Evolutionary conservation across 371 early-diverging fungal genomes (phyloP), one percentile per base, ranked within the genome.

Genomic region (Fennellomyces sp.): DNA sequence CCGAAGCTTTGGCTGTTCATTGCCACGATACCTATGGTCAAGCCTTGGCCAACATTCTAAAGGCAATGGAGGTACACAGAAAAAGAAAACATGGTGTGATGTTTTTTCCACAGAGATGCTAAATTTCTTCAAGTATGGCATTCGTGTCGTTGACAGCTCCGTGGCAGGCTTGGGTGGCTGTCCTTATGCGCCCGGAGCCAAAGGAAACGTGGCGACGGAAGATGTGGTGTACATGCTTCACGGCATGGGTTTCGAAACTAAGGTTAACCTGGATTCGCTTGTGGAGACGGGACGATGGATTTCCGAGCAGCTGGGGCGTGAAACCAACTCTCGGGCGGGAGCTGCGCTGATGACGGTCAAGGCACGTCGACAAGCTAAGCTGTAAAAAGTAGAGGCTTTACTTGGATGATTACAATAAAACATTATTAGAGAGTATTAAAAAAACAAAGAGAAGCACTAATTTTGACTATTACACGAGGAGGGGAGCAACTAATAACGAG

Each of bases 21-120:
- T 96, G 94, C 65, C 98, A 98, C 63, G 97, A 98, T 73, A 98
- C 98, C 8, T 98, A 97, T 73, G 98, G 98, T 6, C 97, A 96
- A 72, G 98, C 97, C 0, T 76, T 98, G 36, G 97, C 94, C 31
- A 98, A 98, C 63, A 97, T 97, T 53, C 76, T 86, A 15, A 88
- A 88, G 25, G 89, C 97, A 0, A 64, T 95, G 5, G 86, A 93
- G 67, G 87, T 86, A 69, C n/a, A 35, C 33, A 45, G 15, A 17
- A 42, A 23, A 48, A 2, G 1, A 49, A 56, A 57, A 1, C 8
- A 17, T 38, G n/a, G 0, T 15, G 6, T 2, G 11, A 0, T 52
- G 15, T 47, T 27, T 35, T 19, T 51, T n/a, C n/a, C n/a, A n/a
- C n/a, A n/a, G 39, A 39, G 4, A 39, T 39, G 39, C 10, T 39